Percentiles rank a stretch among this genome's conserved stretches.
phyloP scores from a whole-genome alignment of 2,329 filamentous ascomycete genomes.

The Fusarium foetens region DNA sequence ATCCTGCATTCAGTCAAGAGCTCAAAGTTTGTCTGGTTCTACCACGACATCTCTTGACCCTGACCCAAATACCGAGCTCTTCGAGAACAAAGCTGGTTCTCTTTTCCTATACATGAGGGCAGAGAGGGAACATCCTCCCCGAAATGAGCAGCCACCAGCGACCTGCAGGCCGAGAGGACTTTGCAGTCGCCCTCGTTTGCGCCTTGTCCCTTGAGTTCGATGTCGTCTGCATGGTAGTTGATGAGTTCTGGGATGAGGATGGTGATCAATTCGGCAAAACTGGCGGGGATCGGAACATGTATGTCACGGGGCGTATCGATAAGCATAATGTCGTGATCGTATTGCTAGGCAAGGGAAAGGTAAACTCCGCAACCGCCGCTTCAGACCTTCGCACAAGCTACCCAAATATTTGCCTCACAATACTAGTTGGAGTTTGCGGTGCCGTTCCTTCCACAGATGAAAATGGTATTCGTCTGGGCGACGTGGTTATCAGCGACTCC shows the following conservation, averaged over 20 bases:
- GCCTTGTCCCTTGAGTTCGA: background rate
- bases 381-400: background rate
- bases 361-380: background rate
- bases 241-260: background rate
- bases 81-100: accelerated
- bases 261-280: background rate
- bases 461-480: background rate
- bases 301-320: background rate
- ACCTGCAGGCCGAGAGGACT: background rate
- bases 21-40: too few relatives aligned
- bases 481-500: background rate
- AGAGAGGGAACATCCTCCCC: accelerated
- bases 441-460: background rate
- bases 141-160: background rate
- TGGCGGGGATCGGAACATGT: background rate
- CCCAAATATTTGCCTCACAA: background rate
- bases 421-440: background rate
- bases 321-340: background rate
- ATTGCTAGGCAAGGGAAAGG: background rate
- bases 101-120: accelerated
- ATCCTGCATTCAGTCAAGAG: background rate
- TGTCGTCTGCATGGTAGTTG: background rate
- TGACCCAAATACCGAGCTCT: accelerated
- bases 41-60: background rate
- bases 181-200: background rate